These are phyloP conservation scores for Podospora comata DNA, from an alignment of 495 filamentous ascomycete genomes.

Conservation along the genomic window DNA sequence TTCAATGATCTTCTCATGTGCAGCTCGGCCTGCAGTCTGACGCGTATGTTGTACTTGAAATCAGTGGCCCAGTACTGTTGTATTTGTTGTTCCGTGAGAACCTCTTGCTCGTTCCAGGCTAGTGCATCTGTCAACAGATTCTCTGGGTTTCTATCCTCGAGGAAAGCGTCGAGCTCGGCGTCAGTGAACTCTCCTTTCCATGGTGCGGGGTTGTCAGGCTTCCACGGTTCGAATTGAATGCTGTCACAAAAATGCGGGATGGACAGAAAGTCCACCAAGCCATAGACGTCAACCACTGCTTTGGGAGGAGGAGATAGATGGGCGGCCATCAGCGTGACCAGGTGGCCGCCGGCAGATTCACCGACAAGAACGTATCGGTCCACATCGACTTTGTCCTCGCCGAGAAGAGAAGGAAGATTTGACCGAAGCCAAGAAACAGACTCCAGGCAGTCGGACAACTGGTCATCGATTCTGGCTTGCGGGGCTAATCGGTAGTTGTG, in stretches of 20 bases:
- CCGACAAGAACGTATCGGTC: conserved; percentile 30
- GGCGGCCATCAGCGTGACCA: conserved; percentile 26
- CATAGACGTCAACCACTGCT: conserved; percentile 30
- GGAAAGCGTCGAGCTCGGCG: conserved; percentile 18
- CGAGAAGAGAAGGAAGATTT: conserved; percentile 25
- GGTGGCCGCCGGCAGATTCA: conserved; percentile 30
- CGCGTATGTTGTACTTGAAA: conserved; percentile 20
- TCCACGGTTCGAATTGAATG: not conserved
- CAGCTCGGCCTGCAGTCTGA: conserved; percentile 29
- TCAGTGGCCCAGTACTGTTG: conserved; percentile 25
- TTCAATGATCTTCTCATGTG: conserved; percentile 23
- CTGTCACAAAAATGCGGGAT: conserved; percentile 11
- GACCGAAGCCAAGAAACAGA: conserved; percentile 25
- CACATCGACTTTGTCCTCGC: conserved; percentile 24
- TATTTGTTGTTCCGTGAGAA: conserved; percentile 18
- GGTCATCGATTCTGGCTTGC: conserved; percentile 26
- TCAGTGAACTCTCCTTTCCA: conserved; percentile 28
- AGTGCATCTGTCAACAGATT: conserved; percentile 25
- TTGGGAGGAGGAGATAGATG: conserved; percentile 15
- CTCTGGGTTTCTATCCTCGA: conserved; percentile 22
- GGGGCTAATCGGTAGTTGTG: conserved; percentile 35
- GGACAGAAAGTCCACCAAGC: conserved; percentile 22
- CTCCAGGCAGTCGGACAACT: conserved; percentile 29
- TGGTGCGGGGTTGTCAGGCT: not conserved
- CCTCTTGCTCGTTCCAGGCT: conserved; percentile 26